Percentiles rank a stretch among this genome's conserved stretches.
These are phyloP conservation scores for Melocanna baccifera DNA, from an alignment of 176 grass and related monocot genomes.

Conservation along the genomic window DNA sequence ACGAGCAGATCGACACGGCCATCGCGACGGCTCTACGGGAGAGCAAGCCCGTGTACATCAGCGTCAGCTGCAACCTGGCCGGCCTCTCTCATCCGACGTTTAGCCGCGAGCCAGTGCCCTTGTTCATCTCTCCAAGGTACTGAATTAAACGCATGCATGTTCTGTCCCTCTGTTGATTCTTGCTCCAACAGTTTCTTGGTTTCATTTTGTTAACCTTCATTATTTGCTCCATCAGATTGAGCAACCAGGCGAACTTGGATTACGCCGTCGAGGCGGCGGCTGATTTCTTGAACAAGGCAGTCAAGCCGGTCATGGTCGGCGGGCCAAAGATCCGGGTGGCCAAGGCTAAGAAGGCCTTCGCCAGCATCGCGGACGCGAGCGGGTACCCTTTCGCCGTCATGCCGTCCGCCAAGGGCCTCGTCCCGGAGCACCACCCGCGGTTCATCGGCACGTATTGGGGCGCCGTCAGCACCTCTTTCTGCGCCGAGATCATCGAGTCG, in stretches of 20 bases:
- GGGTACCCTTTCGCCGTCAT: constrained; percentile 66
- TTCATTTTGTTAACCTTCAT: background rate
- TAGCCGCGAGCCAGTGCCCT: constrained; percentile 54
- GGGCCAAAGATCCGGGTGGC: constrained; percentile 67
- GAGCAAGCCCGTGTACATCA: constrained; percentile 83
- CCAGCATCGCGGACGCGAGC: constrained; percentile 36
- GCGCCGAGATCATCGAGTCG: constrained; percentile 79
- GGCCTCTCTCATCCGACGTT: constrained; percentile 63
- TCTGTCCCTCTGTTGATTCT: background rate
- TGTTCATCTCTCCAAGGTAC: constrained; percentile 71
- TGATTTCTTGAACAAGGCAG: constrained; percentile 55
- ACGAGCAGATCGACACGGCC: constrained; percentile 80
- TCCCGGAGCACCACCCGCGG: constrained; percentile 62
- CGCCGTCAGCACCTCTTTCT: constrained; percentile 65
- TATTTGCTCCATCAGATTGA: constrained; percentile 37
- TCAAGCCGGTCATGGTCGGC: constrained; percentile 64
- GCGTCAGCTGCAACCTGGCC: constrained; percentile 68
- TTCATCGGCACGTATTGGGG: constrained; percentile 94
- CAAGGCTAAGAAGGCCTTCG: constrained; percentile 56
- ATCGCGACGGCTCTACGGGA: constrained; percentile 67
- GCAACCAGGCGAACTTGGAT: constrained; percentile 62
- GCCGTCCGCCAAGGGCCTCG: constrained; percentile 71
- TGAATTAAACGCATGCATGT: background rate
- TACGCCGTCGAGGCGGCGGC: constrained; percentile 54
- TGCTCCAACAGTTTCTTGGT: background rate